Evolutionary conservation across 352 stramenopile species (phyloP), one percentile per base, ranked within the genome.

Genomic region (Halophytophthora polymorphica): DNA sequence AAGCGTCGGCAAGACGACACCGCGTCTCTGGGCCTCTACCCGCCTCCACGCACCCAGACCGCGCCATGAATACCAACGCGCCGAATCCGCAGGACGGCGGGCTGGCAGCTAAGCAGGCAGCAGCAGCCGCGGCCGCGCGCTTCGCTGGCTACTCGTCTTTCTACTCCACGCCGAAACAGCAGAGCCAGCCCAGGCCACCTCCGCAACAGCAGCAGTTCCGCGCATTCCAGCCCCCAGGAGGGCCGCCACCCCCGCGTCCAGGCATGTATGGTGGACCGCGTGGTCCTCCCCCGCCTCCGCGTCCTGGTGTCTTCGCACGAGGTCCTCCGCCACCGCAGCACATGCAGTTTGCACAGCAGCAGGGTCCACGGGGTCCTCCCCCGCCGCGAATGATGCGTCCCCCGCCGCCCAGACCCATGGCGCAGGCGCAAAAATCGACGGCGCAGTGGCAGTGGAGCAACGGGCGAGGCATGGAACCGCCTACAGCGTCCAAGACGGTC

Each of bases 391-490:
- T 62, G 50, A 64, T 78, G 63, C 69, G 71, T 7, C 76, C 64
- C 25, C 62, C 79, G 17, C 75, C 72, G 10, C 69, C 64, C 38
- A 56, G 58, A 40, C 49, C 61, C 19, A 59, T 13, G 34, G 43
- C 61, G 21, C 45, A 60, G 21, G 51, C 60, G 36, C 53, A 52
- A 25, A 7, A 63, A 6, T 42, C 64, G 1, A 19, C 67, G 39
- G 53, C 63, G 12, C 69, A 81, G 45, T 92, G 83, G 83, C 78
- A 89, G 31, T 92, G 83, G 81, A 70, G 71, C 11, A 88, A 69
- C 19, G 78, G 77, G 19, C 56, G 42, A 12, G 69, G 34, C 31
- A 47, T 28, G 4, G 48, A 61, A 29, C 37, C n/a, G 8, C 6
- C 35, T 4, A 39, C 51, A 14, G 19, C 51, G 19, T 31, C 44